Evolutionary conservation across 164 flowering plant genomes (phyloP).

Genomic region (Nelumbo lutea): DNA sequence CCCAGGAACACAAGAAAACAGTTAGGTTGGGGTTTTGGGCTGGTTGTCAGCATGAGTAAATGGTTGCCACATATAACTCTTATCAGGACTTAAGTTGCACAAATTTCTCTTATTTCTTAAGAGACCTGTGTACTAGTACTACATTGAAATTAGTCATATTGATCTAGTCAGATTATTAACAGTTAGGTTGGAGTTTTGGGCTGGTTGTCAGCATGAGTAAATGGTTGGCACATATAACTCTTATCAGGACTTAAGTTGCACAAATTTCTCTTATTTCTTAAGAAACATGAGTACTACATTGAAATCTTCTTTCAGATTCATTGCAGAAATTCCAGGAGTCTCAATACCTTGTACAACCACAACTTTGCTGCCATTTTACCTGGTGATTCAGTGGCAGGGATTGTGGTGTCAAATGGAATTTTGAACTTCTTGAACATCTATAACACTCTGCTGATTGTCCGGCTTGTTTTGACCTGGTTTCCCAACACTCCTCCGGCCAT

Average conservation of each 20-base stretch:
- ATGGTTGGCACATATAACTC: not conserved
- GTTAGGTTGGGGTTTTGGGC: no score
- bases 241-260: not conserved
- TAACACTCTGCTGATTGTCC: conserved; percentile 66
- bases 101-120: no score
- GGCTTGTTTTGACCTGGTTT: conserved; percentile 98
- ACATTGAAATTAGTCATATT: no score
- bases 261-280: not conserved
- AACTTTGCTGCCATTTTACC: conserved; percentile 89
- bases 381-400: conserved; percentile 89
- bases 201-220: no score
- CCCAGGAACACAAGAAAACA: no score
- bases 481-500: conserved; percentile 90
- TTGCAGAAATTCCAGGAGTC: conserved; percentile 29
- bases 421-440: conserved; percentile 78
- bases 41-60: no score
- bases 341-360: conserved; percentile 32
- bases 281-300: not conserved
- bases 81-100: no score
- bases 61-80: no score
- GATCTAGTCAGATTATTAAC: no score
- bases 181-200: no score
- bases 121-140: no score
- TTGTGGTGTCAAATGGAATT: conserved; percentile 81
- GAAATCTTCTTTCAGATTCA: conserved; percentile 36